These are phyloP conservation scores for Pachyrhizus erosus DNA, from an alignment of 306 rosid species.

Conservation along the genomic window DNA sequence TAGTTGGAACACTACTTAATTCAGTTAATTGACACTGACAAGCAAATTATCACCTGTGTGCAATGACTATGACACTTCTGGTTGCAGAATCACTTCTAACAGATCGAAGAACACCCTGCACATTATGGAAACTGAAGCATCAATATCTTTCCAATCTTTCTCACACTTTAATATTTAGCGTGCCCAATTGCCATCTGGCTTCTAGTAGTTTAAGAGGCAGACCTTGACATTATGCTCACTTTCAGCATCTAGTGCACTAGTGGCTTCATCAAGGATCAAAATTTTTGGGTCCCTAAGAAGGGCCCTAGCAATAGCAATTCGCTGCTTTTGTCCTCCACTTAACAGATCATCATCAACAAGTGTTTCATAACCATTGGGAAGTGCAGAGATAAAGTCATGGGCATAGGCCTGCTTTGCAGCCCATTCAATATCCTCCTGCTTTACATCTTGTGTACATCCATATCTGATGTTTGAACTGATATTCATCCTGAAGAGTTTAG, in stretches of 20 bases:
- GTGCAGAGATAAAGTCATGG: constrained; percentile 80
- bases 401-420: constrained; percentile 98
- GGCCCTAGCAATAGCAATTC: constrained; percentile 96
- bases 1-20: constrained; percentile 14
- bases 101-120: constrained; percentile 89
- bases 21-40: neutral
- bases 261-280: constrained; percentile 97
- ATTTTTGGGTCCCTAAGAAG: constrained; percentile 90
- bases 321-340: constrained; percentile 97
- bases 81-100: constrained; percentile 66
- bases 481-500: constrained; percentile 88
- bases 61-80: constrained; percentile 87
- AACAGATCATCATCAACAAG: constrained; percentile 91
- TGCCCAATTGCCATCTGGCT: constrained; percentile 13
- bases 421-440: constrained; percentile 82
- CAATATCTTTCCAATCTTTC: constrained; percentile 31
- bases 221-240: constrained; percentile 94
- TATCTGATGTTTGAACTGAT: constrained; percentile 86
- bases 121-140: constrained; percentile 41
- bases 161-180: constrained; percentile 12
- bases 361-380: constrained; percentile 87
- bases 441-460: constrained; percentile 75
- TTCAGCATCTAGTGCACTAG: constrained; percentile 98
- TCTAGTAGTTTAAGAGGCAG: constrained; percentile 34
- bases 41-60: constrained; percentile 71